These are phyloP conservation scores for Myochromella boudieri DNA, from an alignment of 768 basidiomycete genomes.

Conservation along the genomic window DNA sequence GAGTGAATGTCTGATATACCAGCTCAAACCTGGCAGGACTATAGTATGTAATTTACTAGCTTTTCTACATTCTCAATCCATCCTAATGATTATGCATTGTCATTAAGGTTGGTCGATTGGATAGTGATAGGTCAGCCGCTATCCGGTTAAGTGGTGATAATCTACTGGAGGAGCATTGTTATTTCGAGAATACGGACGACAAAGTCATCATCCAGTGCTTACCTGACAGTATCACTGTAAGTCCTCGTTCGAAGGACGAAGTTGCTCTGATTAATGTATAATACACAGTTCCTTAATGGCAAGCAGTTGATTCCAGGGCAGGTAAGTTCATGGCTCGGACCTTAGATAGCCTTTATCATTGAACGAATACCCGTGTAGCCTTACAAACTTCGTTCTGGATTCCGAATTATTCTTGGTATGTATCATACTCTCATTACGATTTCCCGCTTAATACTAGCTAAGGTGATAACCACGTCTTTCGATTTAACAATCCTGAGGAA, in stretches of 20 bases:
- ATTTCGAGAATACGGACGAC: slow-evolving; percentile 84
- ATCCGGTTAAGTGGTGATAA: slow-evolving; percentile 93
- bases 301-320: slow-evolving; percentile 78
- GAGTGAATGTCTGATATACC: slow-evolving; percentile 94
- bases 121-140: slow-evolving; percentile 77
- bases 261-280: slow-evolving; percentile 2
- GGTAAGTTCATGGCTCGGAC: slow-evolving; percentile 41
- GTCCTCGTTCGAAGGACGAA: slow-evolving; percentile 20
- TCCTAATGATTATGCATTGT: neutral
- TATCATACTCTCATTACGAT: slow-evolving; percentile 8
- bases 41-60: slow-evolving; percentile 44
- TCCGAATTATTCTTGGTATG: slow-evolving; percentile 92
- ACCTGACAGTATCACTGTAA: slow-evolving; percentile 80
- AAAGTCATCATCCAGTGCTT: slow-evolving; percentile 80
- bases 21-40: slow-evolving; percentile 84
- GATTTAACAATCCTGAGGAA: slow-evolving; percentile 95
- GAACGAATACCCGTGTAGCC: slow-evolving; percentile 37
- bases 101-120: slow-evolving; percentile 78
- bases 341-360: no score
- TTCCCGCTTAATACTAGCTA: slow-evolving; percentile 12
- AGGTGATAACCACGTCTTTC: slow-evolving; percentile 97
- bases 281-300: slow-evolving; percentile 84
- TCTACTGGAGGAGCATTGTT: slow-evolving; percentile 91
- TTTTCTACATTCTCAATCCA: slow-evolving; percentile 3
- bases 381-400: slow-evolving; percentile 89